Evolutionary conservation across 108 stramenopile species (phyloP), one percentile per base, ranked within the genome.

Genomic region (Ochromonas danica): DNA sequence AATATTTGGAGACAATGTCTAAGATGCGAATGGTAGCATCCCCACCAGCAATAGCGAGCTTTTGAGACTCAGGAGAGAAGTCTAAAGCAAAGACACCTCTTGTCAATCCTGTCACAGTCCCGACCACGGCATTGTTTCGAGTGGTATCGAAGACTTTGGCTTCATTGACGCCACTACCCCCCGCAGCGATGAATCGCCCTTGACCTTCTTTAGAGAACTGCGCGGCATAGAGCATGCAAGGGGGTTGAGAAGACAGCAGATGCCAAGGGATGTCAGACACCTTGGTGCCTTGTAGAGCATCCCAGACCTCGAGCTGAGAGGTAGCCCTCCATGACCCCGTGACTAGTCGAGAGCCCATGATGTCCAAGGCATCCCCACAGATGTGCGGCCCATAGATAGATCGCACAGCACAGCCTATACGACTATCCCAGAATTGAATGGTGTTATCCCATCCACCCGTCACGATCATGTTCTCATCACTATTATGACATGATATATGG

Each of bases 391-490:
- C 89, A 61, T 84, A 89, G 70, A 89, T 78, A 67, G 40, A 78
- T 42, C 85, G 62, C 61, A 87, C 88, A 0, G 83, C 82, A 33
- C 71, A 42, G 43, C 86, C 86, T 41, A 40, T 43, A 31, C 89
- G 78, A 65, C 67, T 40, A 60, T 89, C 89, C 89, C 89, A 89
- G 42, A 89, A 80, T 80, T 88, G 89, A 30, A 89, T 62, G 1
- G 87, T 88, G 86, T 89, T 89, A 61, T 89, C 89, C 89, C 89
- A 89, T 33, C 89, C 89, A 28, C 87, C 89, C 17, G 61, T 61
- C 36, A 84, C 60, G 3, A 88, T 43, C 0, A 71, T 39, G 61
- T 89, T 85, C 14, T 77, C 87, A 22, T 88, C 88, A 0, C 40
- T 43, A 22, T 6, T 51, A n/a, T n/a, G n/a, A n/a, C n/a, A n/a